These are phyloP conservation scores for Myxozyma mucilagina DNA, from an alignment of 805 yeast species.

Conservation along the genomic window DNA sequence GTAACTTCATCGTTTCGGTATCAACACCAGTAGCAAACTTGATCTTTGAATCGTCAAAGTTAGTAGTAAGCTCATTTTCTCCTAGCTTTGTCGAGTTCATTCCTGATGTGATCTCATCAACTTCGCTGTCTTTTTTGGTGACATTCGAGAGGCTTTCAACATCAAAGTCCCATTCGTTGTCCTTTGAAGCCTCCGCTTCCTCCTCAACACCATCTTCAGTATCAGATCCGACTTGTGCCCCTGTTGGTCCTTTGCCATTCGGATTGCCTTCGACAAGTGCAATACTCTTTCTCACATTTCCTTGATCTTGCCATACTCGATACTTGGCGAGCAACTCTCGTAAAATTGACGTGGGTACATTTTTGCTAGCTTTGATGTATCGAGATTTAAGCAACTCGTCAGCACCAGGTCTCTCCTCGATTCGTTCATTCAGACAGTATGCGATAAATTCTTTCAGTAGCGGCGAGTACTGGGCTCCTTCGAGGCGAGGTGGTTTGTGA, in stretches of 20 bases:
- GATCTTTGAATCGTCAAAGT: neutral
- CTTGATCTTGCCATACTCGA: constrained; percentile 57
- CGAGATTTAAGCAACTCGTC: constrained; percentile 77
- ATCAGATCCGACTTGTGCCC: constrained; percentile 30
- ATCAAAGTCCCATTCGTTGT: constrained; percentile 28
- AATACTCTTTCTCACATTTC: constrained; percentile 52
- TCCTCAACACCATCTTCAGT: constrained; percentile 37
- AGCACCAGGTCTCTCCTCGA: constrained; percentile 82
- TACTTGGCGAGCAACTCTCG: constrained; percentile 67
- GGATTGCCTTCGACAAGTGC: constrained; percentile 29
- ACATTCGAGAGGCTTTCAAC: neutral
- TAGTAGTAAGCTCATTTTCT: neutral
- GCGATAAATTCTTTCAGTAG: constrained; percentile 85
- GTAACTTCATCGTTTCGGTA: neutral
- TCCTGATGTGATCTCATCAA: neutral
- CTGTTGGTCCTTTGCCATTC: neutral
- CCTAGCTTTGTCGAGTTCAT: neutral
- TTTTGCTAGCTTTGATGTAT: constrained; percentile 65
- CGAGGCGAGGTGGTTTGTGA: constrained; percentile 91
- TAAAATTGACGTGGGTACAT: constrained; percentile 58
- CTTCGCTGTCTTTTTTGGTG: neutral
- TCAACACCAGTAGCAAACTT: neutral
- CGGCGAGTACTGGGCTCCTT: constrained; percentile 80
- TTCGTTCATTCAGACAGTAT: constrained; percentile 87
- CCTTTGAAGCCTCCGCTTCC: constrained; percentile 33